Evolutionary conservation across 2,329 filamentous ascomycete genomes (phyloP), one percentile per base, ranked within the genome.

Genomic region (Venturia effusa): DNA sequence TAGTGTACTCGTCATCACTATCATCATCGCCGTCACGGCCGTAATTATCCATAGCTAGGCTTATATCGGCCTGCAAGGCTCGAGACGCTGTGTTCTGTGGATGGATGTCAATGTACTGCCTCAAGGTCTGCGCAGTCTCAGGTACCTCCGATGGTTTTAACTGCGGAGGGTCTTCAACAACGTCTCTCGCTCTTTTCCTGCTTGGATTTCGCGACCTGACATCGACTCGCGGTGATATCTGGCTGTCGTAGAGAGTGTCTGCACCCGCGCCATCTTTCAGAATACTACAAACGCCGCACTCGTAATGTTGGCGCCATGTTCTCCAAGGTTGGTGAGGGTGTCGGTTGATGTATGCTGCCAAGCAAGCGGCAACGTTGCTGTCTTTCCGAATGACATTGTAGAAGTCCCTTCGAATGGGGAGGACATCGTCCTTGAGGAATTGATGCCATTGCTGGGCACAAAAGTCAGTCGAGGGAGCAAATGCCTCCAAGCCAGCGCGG

Each of bases 101-200:
- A 57, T 34, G 32, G 19, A 57, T 34, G 15, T 60, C 59, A 60
- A 60, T n/a, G 32, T 37, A n/a, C 59, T 60, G 59, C 24, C 59
- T 60, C 11, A 22, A 40, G n/a, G 43, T 60, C 10, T 43, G 30
- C 34, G 59, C 37, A 17, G 34, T 60, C 22, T 40, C 59, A 27
- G 27, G 34, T 15, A 24, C 34, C 22, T 27, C 27, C n/a, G 37
- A 27, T 43, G 59, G 27, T 43, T 27, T 40, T 4, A 40, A 60
- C 6, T 40, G n/a, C 15, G 13, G 22, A 7, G 59, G 27, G n/a
- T 41, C 59, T 43, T 60, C 59, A 2, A 17, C 8, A 6, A 27
- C 59, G 8, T 60, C 59, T 24, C 59, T 60, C 19, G 59, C 32
- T 37, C 59, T 11, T 37, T 60, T 60, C 24, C 15, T 40, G 22